These are phyloP conservation scores for Fusarium subtropicale DNA, from an alignment of 2,329 filamentous ascomycete genomes.

Conservation along the genomic window DNA sequence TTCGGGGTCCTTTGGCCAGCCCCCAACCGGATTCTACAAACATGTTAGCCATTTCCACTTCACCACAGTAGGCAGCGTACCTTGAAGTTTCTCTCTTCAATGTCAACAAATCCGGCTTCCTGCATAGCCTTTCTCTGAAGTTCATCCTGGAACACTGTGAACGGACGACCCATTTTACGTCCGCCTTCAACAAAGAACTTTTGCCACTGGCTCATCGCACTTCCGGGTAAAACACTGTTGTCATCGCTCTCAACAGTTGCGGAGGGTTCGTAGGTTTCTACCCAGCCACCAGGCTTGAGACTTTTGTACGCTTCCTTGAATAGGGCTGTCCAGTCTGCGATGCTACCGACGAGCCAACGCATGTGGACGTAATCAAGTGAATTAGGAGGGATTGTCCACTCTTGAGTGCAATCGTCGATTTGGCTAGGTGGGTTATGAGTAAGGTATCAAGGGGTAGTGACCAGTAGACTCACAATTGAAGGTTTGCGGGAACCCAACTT, in stretches of 20 bases:
- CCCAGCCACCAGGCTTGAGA: conserved; percentile 4
- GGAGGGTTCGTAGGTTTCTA: conserved; percentile 19
- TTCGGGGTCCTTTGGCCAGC: conserved; percentile 11
- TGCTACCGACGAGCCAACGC: conserved; percentile 5
- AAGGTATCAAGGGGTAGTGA: rapidly evolving
- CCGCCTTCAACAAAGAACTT: conserved; percentile 22
- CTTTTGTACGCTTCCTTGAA: background rate
- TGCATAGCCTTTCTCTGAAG: conserved; percentile 7
- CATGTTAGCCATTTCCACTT: background rate
- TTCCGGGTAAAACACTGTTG: background rate
- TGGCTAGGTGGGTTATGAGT: background rate
- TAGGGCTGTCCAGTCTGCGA: background rate
- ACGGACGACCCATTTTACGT: background rate
- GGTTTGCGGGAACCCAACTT: conserved; percentile 8
- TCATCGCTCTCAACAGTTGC: background rate
- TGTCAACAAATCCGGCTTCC: background rate
- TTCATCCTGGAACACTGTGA: background rate
- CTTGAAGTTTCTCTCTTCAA: conserved; percentile 2
- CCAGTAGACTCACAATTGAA: background rate
- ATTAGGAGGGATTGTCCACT: background rate
- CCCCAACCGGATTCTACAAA: conserved; percentile 1
- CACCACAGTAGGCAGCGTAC: rapidly evolving
- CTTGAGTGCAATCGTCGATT: conserved; percentile 11
- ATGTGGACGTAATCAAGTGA: conserved; percentile 12
- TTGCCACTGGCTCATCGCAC: conserved; percentile 3